These are phyloP conservation scores for Prunus yedoensis DNA, from an alignment of 331 rosid genomes.

Conservation along the genomic window DNA sequence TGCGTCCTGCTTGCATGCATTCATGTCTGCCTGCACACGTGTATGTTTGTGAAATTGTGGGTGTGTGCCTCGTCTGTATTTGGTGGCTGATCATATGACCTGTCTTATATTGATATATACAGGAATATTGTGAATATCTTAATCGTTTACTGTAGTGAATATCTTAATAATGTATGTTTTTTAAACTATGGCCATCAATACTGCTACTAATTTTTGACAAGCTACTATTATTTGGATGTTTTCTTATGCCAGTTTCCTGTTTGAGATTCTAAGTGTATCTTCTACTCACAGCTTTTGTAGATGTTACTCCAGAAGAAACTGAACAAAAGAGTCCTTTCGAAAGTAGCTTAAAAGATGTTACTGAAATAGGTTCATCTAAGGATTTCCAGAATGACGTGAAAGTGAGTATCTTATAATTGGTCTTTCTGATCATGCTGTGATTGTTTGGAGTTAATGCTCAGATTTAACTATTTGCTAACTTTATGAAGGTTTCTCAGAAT, in stretches of 20 bases:
- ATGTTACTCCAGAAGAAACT: conserved; percentile 86
- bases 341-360: conserved; percentile 53
- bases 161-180: not conserved
- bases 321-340: conserved; percentile 62
- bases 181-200: not conserved
- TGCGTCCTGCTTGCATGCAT: not conserved
- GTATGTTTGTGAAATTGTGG: not conserved
- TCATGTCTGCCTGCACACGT: not conserved
- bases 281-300: conserved; percentile 78
- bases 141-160: not conserved
- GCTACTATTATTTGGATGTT: conserved; percentile 3
- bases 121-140: not conserved
- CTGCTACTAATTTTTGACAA: not conserved
- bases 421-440: not conserved
- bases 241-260: not conserved
- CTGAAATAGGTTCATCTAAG: conserved; percentile 42
- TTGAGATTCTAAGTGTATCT: conserved; percentile 23
- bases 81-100: not conserved
- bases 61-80: not conserved
- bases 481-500: conserved; percentile 67
- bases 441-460: conserved; percentile 18
- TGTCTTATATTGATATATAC: not conserved
- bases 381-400: conserved; percentile 38
- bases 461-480: conserved; percentile 16
- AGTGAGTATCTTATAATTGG: conserved; percentile 43